Base-by-base conservation (phyloP, 1,139 yeast species). In the Sugiyamaella pinicola region DNA sequence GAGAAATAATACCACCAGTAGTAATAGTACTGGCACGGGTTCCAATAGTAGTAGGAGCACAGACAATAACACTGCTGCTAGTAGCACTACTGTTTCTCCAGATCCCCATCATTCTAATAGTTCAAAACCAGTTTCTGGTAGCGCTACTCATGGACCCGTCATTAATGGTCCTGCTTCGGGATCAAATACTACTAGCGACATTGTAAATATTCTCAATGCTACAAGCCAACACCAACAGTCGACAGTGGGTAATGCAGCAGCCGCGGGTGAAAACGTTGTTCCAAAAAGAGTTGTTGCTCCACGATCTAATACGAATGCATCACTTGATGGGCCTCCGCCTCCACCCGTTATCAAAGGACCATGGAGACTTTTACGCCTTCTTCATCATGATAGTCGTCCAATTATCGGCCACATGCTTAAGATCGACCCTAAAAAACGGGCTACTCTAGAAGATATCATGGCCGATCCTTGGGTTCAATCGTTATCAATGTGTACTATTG, bases 351-450 rank as follows among this genome's bases (percentile, higher is more conserved):
- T 73, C 50, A 66, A 66, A 46, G 99, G 99, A 1, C 97, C 98
- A 1, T 89, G 93, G 76, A 77, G 98, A 62, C 73, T 95, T 58
- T 77, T 93, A 76, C 80, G 97, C 64, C 75, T 93, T 58, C 74
- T 95, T 47, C 99, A 99, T 2, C 87, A 84, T 61, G 90, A 90
- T 2, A 80, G 96, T 13, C 79, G 98, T 61, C 87, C 86, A 7
- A 78, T 93, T 9, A 79, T 93, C 43, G 82, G 84, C 22, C 77
- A 77, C 45, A 90, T 93, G 88, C 75, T 93, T 28, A 81, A 76
- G 46, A 69, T 89, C 5, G 85, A 87, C 58, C 89, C 96, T 1
- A 65, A 61, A 4, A 75, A 78, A 58, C 80, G 99, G 58, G 87
- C 93, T 1, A 75, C 85, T 0, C 71, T 93, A 66, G 80, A 79